These are phyloP conservation scores for Eleusine coracana DNA, from an alignment of 176 grass and related monocot species.

Conservation along the genomic window DNA sequence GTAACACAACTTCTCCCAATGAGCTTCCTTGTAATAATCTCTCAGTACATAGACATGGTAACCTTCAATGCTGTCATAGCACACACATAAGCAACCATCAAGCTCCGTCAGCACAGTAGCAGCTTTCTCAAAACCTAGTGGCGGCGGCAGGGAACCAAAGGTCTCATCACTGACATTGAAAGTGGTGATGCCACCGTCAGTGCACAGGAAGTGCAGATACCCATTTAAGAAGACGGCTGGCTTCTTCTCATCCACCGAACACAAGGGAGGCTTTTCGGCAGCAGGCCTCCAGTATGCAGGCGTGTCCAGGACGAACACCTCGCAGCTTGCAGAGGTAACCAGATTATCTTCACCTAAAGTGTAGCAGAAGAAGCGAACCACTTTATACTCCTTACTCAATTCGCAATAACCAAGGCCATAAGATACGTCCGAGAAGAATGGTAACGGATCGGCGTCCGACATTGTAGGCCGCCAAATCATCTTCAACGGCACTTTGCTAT, in stretches of 20 bases:
- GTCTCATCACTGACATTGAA: constrained; percentile 29
- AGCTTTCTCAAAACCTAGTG: not conserved
- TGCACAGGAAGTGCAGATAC: constrained; percentile 22
- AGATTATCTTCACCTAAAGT: not conserved
- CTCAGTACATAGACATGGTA: constrained; percentile 6
- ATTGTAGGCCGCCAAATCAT: not conserved
- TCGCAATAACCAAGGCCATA: constrained; percentile 37
- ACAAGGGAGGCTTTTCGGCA: not conserved
- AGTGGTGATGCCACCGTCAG: constrained; percentile 13
- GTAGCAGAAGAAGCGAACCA: constrained; percentile 4
- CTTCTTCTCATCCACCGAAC: not conserved
- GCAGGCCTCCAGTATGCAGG: constrained; percentile 31
- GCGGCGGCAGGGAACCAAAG: constrained; percentile 24
- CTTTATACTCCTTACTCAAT: constrained; percentile 8
- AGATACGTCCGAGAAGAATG: not conserved
- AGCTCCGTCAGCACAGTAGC: constrained; percentile 2
- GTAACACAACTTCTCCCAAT: constrained; percentile 24
- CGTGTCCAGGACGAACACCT: constrained; percentile 26
- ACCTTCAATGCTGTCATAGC: constrained; percentile 11
- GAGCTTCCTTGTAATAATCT: constrained; percentile 29
- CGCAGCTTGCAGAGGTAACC: not conserved
- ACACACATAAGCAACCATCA: constrained; percentile 23
- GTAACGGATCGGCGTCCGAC: not conserved
- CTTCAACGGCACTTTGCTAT: constrained; percentile 15
- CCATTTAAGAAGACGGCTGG: constrained; percentile 33